Percentiles rank a stretch among this genome's conserved stretches.
Conservation (phyloP, 192 early-diverging fungal species). For the Spizellomyces sp. region DNA sequence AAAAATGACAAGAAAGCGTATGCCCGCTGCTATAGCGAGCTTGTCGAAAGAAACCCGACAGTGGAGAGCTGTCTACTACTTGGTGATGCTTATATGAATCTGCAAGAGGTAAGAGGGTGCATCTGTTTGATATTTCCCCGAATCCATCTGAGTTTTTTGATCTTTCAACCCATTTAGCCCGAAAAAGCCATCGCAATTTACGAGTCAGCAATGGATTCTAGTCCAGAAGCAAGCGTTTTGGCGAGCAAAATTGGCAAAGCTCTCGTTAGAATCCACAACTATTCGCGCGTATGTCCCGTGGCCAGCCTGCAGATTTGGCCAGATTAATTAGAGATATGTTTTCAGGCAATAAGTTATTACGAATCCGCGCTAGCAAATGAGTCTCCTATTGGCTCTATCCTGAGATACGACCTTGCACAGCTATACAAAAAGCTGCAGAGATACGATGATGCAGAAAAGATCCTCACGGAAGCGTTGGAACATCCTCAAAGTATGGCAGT, state of each 20-base stretch:
- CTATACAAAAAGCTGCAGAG: constrained; percentile 47
- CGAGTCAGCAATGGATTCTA: constrained; percentile 48
- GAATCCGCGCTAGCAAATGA: not conserved
- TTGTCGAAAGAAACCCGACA: constrained; percentile 48
- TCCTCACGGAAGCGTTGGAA: constrained; percentile 40
- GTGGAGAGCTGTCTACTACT: constrained; percentile 52
- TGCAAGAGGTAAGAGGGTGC: constrained; percentile 40
- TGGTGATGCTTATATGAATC: constrained; percentile 60
- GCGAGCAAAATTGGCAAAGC: constrained; percentile 53
- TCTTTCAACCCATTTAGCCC: not conserved
- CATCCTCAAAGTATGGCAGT: constrained; percentile 25
- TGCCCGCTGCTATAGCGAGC: constrained; percentile 52
- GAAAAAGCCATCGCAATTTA: constrained; percentile 59
- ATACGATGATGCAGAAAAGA: constrained; percentile 44
- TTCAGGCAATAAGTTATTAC: not conserved
- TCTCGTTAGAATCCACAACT: constrained; percentile 53
- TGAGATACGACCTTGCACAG: constrained; percentile 47
- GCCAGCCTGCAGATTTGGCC: too few species aligned
- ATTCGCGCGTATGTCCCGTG: constrained; percentile 30
- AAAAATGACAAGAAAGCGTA: constrained; percentile 56
- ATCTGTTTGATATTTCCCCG: not conserved
- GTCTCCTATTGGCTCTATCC: not conserved
- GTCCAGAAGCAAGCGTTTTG: constrained; percentile 37
- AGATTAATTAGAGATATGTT: too few species aligned
- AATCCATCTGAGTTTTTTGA: not conserved